Conservation (phyloP, 1,139 yeast species). For the Kodamaea fungicola region DNA sequence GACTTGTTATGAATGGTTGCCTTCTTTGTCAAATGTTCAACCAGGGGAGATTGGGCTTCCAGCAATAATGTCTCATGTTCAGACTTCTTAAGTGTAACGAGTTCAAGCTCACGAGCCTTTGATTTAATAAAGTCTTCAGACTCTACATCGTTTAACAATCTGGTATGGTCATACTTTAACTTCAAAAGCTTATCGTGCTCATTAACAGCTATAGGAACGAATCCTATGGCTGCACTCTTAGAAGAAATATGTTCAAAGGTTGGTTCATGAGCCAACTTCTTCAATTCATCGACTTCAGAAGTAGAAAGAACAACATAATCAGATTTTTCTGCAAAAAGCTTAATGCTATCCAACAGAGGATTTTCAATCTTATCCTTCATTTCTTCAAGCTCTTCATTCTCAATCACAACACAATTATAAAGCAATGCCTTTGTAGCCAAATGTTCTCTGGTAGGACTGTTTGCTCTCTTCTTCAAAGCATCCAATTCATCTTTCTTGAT, state of each 20-base stretch:
- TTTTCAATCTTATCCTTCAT: constrained; percentile 7
- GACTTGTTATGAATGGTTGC: constrained; percentile 10
- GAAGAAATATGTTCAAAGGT: constrained; percentile 11
- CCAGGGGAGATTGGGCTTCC: constrained; percentile 18
- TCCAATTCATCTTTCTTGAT: constrained; percentile 19
- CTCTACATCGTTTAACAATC: neutral
- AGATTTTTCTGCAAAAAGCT: constrained; percentile 1
- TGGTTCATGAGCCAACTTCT: constrained; percentile 15
- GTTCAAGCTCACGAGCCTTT: constrained; percentile 3
- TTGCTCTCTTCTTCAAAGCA: constrained; percentile 14
- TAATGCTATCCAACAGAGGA: constrained; percentile 5
- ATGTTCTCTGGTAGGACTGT: constrained; percentile 9
- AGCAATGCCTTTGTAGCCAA: constrained; percentile 16
- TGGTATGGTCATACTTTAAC: constrained; percentile 7
- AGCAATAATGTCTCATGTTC: constrained; percentile 1
- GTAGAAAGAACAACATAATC: constrained; percentile 3
- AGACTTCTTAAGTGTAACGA: constrained; percentile 2
- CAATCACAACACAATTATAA: constrained; percentile 17
- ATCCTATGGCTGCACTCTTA: constrained; percentile 5
- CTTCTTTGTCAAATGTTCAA: constrained; percentile 18
- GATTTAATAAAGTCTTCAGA: constrained; percentile 3
- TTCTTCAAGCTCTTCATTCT: constrained; percentile 15
- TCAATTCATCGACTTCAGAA: constrained; percentile 7
- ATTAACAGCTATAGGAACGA: constrained; percentile 5
- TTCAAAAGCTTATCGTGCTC: constrained; percentile 5